These are phyloP conservation scores for Blastobotrys niveus DNA, from an alignment of 1,139 yeast species.

Conservation along the genomic window DNA sequence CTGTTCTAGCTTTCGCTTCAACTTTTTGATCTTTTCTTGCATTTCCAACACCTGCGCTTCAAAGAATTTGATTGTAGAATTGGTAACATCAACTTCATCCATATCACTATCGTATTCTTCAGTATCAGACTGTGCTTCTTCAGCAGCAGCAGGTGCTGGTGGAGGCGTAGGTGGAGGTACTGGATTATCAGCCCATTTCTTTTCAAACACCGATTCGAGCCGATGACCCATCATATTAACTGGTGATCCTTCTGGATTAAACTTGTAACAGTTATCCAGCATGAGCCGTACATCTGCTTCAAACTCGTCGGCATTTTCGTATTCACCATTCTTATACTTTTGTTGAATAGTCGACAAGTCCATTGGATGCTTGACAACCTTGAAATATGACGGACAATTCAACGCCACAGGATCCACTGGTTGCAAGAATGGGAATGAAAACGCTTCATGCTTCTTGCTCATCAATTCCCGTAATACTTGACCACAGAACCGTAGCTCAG, in stretches of 20 bases:
- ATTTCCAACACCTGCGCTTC: slow-evolving; percentile 82
- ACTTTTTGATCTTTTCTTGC: slow-evolving; percentile 75
- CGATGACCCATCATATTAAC: slow-evolving; percentile 95
- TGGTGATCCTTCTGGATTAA: slow-evolving; percentile 94
- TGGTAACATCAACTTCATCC: slow-evolving; percentile 47
- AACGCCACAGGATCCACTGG: slow-evolving; percentile 96
- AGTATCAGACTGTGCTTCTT: slow-evolving; percentile 32
- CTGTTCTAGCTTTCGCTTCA: slow-evolving; percentile 61
- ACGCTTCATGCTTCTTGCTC: slow-evolving; percentile 76
- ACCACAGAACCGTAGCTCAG: slow-evolving; percentile 82
- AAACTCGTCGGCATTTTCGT: slow-evolving; percentile 83
- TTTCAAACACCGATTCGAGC: slow-evolving; percentile 76
- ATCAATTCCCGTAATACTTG: slow-evolving; percentile 75
- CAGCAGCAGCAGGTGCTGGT: slow-evolving; percentile 41
- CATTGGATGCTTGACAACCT: slow-evolving; percentile 88
- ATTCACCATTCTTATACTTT: slow-evolving; percentile 77
- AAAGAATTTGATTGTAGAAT: slow-evolving; percentile 83
- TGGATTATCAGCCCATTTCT: slow-evolving; percentile 90
- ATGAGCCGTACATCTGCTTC: slow-evolving; percentile 77
- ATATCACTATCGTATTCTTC: slow-evolving; percentile 47
- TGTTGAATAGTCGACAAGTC: slow-evolving; percentile 81
- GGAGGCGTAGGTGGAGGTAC: slow-evolving; percentile 58
- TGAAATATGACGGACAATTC: slow-evolving; percentile 84
- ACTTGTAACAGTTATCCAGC: slow-evolving; percentile 80
- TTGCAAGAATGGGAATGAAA: slow-evolving; percentile 81